Evolutionary conservation across 1,284 basidiomycete species (phyloP), one percentile per base, ranked within the genome.

Genomic region (Melampsora americana): DNA sequence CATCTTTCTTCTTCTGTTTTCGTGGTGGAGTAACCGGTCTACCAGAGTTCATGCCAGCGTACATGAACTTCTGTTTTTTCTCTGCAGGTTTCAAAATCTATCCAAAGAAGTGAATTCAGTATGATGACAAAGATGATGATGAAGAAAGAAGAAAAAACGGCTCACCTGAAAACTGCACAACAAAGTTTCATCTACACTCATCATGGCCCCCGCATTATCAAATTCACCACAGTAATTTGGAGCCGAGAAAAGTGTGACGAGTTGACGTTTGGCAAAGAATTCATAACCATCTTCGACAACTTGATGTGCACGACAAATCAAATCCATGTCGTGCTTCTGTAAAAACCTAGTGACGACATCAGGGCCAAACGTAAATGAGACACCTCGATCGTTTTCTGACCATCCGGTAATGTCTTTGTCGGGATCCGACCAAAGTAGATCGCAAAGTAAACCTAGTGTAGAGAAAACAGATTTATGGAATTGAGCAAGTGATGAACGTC

Each of bases 231-330:
- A 96, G 83, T 97, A 96, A 87, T 97, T 98, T 77, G 95, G 96
- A 76, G 95, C 95, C 20, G 92, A 95, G 86, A 99, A 99, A 61
- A 99, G 85, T 23, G 95, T 99, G 79, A 99, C 95, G 79, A 99
- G 85, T 85, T 96, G 94, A 80, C 95, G 88, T 85, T 98, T 97
- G 72, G 95, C 95, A 82, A 98, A 99, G 85, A 99, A 99, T 84
- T 99, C 95, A 84, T 98, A 99, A 35, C 95, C 95, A 80, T 99
- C 95, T 83, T 99, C 95, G 69, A 99, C 95, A 82, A 99, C 95
- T 90, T 97, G 93, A 87, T 98, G 94, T 82, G 95, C 95, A 85
- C 95, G 88, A 85, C 95, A 98, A 82, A 99, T 98, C 81, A 98
- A 86, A 84, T 98, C 95, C 95, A 99, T 98, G 84, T 99, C 96